These are phyloP conservation scores for Lanmaoa rubissima DNA, from an alignment of 768 basidiomycete genomes.

Conservation along the genomic window DNA sequence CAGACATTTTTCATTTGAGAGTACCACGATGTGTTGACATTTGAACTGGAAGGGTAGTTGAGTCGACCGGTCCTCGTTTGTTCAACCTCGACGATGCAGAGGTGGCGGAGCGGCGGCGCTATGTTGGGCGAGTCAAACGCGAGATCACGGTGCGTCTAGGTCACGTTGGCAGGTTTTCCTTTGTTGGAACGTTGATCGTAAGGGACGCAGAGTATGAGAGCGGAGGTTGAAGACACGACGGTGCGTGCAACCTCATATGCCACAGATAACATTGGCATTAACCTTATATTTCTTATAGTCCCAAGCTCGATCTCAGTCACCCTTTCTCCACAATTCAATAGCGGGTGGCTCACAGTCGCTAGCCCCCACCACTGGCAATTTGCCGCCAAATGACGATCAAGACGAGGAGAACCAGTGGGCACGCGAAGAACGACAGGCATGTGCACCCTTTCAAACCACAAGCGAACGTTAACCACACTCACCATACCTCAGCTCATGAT, in stretches of 20 bases:
- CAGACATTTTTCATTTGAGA: background rate
- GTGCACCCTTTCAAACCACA: conserved; percentile 6
- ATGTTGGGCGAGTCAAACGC: conserved; percentile 68
- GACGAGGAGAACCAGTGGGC: conserved; percentile 82
- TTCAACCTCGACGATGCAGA: conserved; percentile 82
- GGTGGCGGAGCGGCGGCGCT: conserved; percentile 70
- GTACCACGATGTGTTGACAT: background rate
- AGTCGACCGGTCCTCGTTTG: conserved; percentile 76
- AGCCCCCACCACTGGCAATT: conserved; percentile 5
- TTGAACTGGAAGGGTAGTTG: conserved; percentile 65
- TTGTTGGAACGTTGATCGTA: conserved; percentile 26
- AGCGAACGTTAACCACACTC: background rate
- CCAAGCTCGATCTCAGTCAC: conserved; percentile 13
- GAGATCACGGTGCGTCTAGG: conserved; percentile 72
- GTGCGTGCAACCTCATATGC: conserved; percentile 9
- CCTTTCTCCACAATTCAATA: conserved; percentile 15
- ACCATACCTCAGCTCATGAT: conserved; percentile 66
- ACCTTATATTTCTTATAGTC: background rate
- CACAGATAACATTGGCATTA: background rate
- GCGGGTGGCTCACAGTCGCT: conserved; percentile 20
- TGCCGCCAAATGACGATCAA: conserved; percentile 34
- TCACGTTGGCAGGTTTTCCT: conserved; percentile 2
- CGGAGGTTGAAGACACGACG: conserved; percentile 44
- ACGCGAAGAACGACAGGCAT: conserved; percentile 81
- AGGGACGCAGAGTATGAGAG: conserved; percentile 70